Percentiles rank a stretch among this genome's conserved stretches.
Evolutionary conservation across 2,329 filamentous ascomycete genomes (phyloP).

Genomic region (Colletotrichum plurivorum): DNA sequence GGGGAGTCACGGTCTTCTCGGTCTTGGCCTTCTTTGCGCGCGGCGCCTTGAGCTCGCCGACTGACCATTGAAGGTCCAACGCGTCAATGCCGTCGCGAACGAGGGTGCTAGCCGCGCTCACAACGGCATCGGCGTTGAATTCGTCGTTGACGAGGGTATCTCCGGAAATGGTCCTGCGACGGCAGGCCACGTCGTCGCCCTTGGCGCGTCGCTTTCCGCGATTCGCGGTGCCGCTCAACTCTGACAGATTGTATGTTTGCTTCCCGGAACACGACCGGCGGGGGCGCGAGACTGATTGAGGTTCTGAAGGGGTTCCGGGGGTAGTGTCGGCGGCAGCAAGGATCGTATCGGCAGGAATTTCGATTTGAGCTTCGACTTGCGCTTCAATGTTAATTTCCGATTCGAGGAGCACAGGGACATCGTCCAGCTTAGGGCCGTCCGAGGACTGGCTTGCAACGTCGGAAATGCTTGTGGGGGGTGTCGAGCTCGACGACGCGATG

Average conservation of each 20-base stretch:
- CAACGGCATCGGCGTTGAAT: slow-evolving; percentile 37
- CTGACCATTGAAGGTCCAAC: slow-evolving; percentile 60
- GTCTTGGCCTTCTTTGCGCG: slow-evolving; percentile 51
- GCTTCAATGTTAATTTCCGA: slow-evolving; percentile 34
- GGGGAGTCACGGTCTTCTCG: slow-evolving; percentile 51
- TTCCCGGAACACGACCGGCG: slow-evolving; percentile 69
- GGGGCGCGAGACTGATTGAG: slow-evolving; percentile 59
- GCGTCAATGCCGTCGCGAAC: slow-evolving; percentile 61
- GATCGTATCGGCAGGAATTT: slow-evolving; percentile 20
- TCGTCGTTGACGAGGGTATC: slow-evolving; percentile 51
- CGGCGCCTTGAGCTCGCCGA: slow-evolving; percentile 53
- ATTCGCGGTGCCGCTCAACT: slow-evolving; percentile 72
- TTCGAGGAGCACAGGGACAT: slow-evolving; percentile 40
- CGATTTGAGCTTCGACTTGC: slow-evolving; percentile 33
- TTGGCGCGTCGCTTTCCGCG: slow-evolving; percentile 71
- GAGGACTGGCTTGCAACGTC: slow-evolving; percentile 73
- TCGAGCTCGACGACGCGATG: slow-evolving; percentile 71
- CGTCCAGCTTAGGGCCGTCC: slow-evolving; percentile 54
- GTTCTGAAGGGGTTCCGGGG: slow-evolving; percentile 37
- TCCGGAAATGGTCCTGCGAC: slow-evolving; percentile 62
- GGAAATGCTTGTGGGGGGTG: slow-evolving; percentile 76
- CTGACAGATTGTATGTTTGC: slow-evolving; percentile 77
- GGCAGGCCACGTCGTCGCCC: slow-evolving; percentile 61
- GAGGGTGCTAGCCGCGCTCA: slow-evolving; percentile 43
- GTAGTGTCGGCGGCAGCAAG: slow-evolving; percentile 15